These are phyloP conservation scores for Phytophthora cryptogea DNA, from an alignment of 352 stramenopile species.

Conservation along the genomic window DNA sequence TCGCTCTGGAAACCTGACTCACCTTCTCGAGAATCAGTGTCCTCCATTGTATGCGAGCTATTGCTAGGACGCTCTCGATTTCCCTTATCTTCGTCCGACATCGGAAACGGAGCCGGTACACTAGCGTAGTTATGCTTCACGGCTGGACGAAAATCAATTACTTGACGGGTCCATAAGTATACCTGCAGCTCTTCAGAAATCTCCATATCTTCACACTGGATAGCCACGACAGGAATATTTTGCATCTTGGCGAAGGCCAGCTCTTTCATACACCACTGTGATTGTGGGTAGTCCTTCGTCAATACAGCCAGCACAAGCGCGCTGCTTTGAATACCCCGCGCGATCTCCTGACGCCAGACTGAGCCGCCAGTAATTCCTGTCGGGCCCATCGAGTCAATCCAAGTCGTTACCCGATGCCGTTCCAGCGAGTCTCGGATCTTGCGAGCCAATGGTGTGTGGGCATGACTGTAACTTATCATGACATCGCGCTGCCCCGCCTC, in stretches of 20 bases:
- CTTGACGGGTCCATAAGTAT: slow-evolving; percentile 87
- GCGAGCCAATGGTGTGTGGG: slow-evolving; percentile 64
- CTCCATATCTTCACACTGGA: slow-evolving; percentile 82
- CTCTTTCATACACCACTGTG: slow-evolving; percentile 89
- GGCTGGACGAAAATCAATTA: slow-evolving; percentile 75
- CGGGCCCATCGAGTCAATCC: slow-evolving; percentile 86
- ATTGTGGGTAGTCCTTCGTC: slow-evolving; percentile 75
- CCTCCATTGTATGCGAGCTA: slow-evolving; percentile 32
- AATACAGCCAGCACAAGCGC: slow-evolving; percentile 76
- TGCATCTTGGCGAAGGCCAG: slow-evolving; percentile 86
- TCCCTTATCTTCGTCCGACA: slow-evolving; percentile 6
- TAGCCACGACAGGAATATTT: slow-evolving; percentile 83
- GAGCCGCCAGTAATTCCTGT: slow-evolving; percentile 81
- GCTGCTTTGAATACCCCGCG: slow-evolving; percentile 72
- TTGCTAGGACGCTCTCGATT: slow-evolving; percentile 15
- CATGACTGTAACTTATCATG: slow-evolving; percentile 89
- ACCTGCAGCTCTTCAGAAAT: slow-evolving; percentile 86
- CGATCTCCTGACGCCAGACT: slow-evolving; percentile 84
- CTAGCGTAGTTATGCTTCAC: slow-evolving; percentile 33
- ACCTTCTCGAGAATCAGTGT: slow-evolving; percentile 26
- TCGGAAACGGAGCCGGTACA: slow-evolving; percentile 1
- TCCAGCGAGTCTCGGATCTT: slow-evolving; percentile 76
- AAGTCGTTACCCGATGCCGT: slow-evolving; percentile 75
- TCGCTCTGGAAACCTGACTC: slow-evolving; percentile 21
- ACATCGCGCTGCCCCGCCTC: slow-evolving; percentile 81